These are phyloP conservation scores for Mycosphaerelloides madeirae DNA, from an alignment of 2,329 filamentous ascomycete species.

Conservation along the genomic window DNA sequence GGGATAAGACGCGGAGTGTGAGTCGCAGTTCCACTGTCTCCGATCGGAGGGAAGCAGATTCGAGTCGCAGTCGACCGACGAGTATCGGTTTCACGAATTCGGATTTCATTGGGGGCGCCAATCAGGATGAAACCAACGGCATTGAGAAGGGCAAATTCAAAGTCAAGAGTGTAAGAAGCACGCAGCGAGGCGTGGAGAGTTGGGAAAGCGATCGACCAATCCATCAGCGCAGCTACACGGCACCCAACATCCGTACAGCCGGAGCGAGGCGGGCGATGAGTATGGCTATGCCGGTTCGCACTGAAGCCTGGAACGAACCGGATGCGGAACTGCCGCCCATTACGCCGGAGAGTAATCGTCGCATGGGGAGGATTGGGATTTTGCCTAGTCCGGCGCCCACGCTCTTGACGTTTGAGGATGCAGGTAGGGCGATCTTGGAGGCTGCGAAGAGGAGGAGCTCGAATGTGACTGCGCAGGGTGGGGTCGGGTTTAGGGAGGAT, in stretches of 20 bases:
- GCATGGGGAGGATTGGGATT: slow-evolving; percentile 22
- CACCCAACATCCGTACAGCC: background rate
- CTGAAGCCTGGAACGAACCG: slow-evolving; percentile 24
- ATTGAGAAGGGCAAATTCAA: background rate
- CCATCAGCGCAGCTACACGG: background rate
- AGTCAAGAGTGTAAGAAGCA: slow-evolving; percentile 1
- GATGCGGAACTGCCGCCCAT: slow-evolving; percentile 18
- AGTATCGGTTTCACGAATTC: slow-evolving; percentile 12
- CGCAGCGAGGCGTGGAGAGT: slow-evolving; percentile 1
- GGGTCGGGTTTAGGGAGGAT: background rate
- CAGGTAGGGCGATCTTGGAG: slow-evolving; percentile 2
- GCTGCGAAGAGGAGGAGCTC: slow-evolving; percentile 10
- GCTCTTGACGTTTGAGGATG: slow-evolving; percentile 15
- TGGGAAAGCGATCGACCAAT: background rate
- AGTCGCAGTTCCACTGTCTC: slow-evolving; percentile 7
- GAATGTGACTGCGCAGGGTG: slow-evolving; percentile 3
- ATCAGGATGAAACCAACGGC: slow-evolving; percentile 1
- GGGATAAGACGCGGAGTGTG: slow-evolving; percentile 12
- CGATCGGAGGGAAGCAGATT: slow-evolving; percentile 1
- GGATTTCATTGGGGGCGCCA: slow-evolving; percentile 4
- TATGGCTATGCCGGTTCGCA: slow-evolving; percentile 8
- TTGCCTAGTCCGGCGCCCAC: slow-evolving; percentile 28
- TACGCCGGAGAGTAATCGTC: slow-evolving; percentile 6
- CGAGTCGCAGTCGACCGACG: slow-evolving; percentile 15
- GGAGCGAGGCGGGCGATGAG: slow-evolving; percentile 1